These are phyloP conservation scores for Lachnellula suecica DNA, from an alignment of 2,329 filamentous ascomycete genomes.

Conservation along the genomic window DNA sequence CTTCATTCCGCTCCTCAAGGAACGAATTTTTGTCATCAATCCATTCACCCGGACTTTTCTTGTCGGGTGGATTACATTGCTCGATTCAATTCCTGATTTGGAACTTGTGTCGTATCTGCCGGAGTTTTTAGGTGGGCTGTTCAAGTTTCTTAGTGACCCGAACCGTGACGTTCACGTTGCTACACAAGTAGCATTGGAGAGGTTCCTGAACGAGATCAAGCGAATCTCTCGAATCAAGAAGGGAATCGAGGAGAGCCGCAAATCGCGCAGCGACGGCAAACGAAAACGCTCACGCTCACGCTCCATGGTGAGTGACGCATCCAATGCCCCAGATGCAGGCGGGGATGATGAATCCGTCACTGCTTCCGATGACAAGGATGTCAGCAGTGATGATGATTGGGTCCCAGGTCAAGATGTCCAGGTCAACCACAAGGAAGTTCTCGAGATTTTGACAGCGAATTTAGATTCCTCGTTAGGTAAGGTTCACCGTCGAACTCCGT, in stretches of 20 bases:
- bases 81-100: conserved; percentile 95
- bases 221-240: conserved; percentile 91
- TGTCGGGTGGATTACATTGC: conserved; percentile 90
- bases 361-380: conserved; percentile 55
- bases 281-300: conserved; percentile 68
- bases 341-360: conserved; percentile 59
- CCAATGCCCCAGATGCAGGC: conserved; percentile 53
- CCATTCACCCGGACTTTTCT: conserved; percentile 94
- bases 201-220: conserved; percentile 90
- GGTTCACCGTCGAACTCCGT: conserved; percentile 15
- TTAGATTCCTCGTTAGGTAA: conserved; percentile 78
- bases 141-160: conserved; percentile 88
- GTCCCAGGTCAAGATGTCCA: conserved; percentile 95
- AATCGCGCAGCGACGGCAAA: conserved; percentile 59
- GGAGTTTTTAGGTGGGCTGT: conserved; percentile 83
- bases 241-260: conserved; percentile 83
- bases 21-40: conserved; percentile 91
- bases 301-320: conserved; percentile 64
- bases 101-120: conserved; percentile 92
- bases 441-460: conserved; percentile 88
- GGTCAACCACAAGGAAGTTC: conserved; percentile 86
- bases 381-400: conserved; percentile 85
- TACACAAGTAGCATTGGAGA: conserved; percentile 84
- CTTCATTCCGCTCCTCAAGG: conserved; percentile 91
- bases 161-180: conserved; percentile 94